Conservation (phyloP, 306 rosid genomes). For the Prunus salicina region DNA sequence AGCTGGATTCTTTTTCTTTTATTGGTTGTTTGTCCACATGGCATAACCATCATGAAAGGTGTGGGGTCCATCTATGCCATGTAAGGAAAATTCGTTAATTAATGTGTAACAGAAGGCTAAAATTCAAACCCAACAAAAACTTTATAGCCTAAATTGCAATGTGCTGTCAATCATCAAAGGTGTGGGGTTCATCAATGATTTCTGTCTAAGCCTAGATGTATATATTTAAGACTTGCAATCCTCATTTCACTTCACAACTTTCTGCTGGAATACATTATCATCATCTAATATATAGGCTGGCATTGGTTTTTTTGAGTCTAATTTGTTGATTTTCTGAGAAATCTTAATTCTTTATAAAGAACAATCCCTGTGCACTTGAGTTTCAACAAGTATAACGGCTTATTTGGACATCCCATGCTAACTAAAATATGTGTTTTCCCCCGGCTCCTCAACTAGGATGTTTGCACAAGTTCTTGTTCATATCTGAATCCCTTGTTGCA, state of each 20-base stretch:
- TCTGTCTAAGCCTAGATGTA: neutral
- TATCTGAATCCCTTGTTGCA: conserved; percentile 9
- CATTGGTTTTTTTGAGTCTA: neutral
- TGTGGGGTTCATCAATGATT: neutral
- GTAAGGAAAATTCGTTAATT: no score
- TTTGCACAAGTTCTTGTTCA: neutral
- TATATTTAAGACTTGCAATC: neutral
- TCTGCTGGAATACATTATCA: neutral
- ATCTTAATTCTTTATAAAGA: neutral
- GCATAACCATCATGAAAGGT: no score
- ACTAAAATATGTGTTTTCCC: neutral
- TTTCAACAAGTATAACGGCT: neutral
- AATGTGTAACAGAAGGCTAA: no score
- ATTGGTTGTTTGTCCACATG: no score
- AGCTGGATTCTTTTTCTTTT: no score
- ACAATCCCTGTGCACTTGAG: neutral
- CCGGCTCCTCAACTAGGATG: neutral
- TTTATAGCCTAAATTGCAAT: no score
- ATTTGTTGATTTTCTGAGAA: neutral
- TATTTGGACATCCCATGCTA: neutral
- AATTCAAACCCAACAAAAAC: no score
- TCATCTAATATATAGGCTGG: neutral
- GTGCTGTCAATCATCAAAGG: neutral
- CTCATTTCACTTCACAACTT: neutral
- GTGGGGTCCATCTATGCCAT: no score